Percentiles rank a stretch among this genome's conserved stretches.
Conservation (phyloP, 1,139 yeast genomes). For the Torulaspora globosa region DNA sequence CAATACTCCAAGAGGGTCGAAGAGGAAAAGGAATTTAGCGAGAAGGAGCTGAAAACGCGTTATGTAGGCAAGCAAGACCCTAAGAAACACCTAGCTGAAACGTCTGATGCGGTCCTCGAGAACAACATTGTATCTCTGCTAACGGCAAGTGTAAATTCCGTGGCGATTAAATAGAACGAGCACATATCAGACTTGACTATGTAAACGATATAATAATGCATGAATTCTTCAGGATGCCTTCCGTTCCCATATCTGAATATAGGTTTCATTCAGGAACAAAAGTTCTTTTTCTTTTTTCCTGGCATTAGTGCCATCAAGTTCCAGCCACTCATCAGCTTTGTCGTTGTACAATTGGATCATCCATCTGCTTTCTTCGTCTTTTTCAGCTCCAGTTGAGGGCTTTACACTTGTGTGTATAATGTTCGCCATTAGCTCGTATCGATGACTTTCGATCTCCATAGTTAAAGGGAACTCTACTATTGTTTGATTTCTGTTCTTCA, state of each 20-base stretch:
- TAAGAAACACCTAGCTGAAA: slow-evolving; percentile 89
- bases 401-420: slow-evolving; percentile 40
- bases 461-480: slow-evolving; percentile 57
- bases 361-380: slow-evolving; percentile 44
- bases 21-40: slow-evolving; percentile 85
- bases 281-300: slow-evolving; percentile 52
- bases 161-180: slow-evolving; percentile 58
- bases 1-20: slow-evolving; percentile 86
- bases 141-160: slow-evolving; percentile 84
- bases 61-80: slow-evolving; percentile 99
- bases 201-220: slow-evolving; percentile 1
- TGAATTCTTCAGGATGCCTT: not conserved
- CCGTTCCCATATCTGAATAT: slow-evolving; percentile 59
- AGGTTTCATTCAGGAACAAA: slow-evolving; percentile 58
- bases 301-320: slow-evolving; percentile 51
- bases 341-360: slow-evolving; percentile 49
- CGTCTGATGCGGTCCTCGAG: slow-evolving; percentile 81
- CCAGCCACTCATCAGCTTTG: slow-evolving; percentile 50
- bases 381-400: slow-evolving; percentile 17
- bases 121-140: slow-evolving; percentile 83
- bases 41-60: slow-evolving; percentile 87
- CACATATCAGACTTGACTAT: not conserved
- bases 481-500: slow-evolving; percentile 53
- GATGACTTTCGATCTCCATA: slow-evolving; percentile 22
- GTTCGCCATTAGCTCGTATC: slow-evolving; percentile 50